Evolutionary conservation across 768 basidiomycete species (phyloP), one percentile per base, ranked within the genome.

Genomic region (Mycena indigotica): DNA sequence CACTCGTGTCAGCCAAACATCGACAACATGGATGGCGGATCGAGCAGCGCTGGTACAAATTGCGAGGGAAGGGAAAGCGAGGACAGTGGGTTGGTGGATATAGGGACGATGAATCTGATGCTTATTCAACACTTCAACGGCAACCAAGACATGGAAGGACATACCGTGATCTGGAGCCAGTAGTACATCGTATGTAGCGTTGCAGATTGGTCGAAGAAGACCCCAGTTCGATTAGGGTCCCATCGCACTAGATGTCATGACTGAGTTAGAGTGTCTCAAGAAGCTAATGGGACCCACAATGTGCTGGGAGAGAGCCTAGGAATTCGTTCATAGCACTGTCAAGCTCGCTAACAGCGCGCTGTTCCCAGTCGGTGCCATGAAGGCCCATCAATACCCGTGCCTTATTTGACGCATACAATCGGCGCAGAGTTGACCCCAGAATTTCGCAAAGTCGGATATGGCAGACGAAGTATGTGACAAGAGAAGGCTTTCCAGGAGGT

Each of bases 321-420:
- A 87, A 91, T 21, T 80, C 64, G 81, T 78, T 65, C 63, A 90
- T 72, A 0, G 83, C 80, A 1, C 83, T 84, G 66, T 88, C 86
- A 10, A 88, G 70, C 50, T 86, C 82, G 13, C 85, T 74, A 10
- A 88, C 84, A 39, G 84, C 78, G 4, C 76, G 73, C 46, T 77
- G 75, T 52, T 84, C 79, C 81, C 84, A 76, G 75, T 86, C 70
- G 75, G 80, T 56, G 74, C 84, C 75, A 78, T 85, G 62, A 13
- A 73, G 52, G 12, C 72, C 71, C n/a, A 70, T 65, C 1, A 73
- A 55, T 4, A 73, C 46, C 70, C 69, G 82, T 70, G 60, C 84
- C 56, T 74, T 75, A 52, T 73, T 73, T n/a, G 69, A 73, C 5
- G 74, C 72, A 62, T 75, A 75, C 13, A 93, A 78, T 0, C 88